phyloP scores from a whole-genome alignment of 78 protist species.

The Trichosphaerium sp. region DNA sequence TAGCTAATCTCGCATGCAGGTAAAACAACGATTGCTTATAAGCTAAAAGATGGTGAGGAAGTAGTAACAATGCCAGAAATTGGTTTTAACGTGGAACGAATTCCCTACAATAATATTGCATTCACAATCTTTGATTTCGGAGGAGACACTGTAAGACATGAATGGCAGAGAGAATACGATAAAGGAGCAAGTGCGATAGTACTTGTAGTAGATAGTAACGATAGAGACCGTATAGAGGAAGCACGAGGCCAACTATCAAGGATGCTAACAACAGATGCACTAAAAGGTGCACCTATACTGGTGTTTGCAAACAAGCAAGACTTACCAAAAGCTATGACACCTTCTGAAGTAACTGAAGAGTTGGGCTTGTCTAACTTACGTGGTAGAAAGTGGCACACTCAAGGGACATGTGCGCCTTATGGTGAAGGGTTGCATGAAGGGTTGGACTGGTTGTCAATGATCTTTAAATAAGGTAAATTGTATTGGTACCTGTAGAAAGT shows the following conservation, averaged over 20 bases:
- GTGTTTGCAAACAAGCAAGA: slow-evolving; percentile 91
- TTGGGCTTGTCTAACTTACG: slow-evolving; percentile 13
- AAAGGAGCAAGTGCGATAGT: too few species aligned
- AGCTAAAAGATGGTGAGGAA: slow-evolving; percentile 41
- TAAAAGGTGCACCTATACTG: slow-evolving; percentile 65
- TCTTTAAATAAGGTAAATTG: neutral
- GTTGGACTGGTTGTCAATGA: slow-evolving; percentile 46
- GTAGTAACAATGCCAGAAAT: slow-evolving; percentile 50
- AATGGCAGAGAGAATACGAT: too few species aligned
- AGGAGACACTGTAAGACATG: too few species aligned
- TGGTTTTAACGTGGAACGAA: slow-evolving; percentile 68
- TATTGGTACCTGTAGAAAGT: too few species aligned
- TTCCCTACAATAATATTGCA: slow-evolving; percentile 72
- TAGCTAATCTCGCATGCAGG: too few species aligned
- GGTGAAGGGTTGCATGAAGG: slow-evolving; percentile 67
- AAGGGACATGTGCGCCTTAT: slow-evolving; percentile 33
- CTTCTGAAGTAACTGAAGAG: slow-evolving; percentile 6
- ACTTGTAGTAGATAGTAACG: slow-evolving; percentile 63
- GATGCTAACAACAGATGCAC: slow-evolving; percentile 59
- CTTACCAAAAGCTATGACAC: slow-evolving; percentile 19
- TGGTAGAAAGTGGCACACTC: slow-evolving; percentile 39
- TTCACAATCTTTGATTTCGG: slow-evolving; percentile 82
- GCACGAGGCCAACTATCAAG: slow-evolving; percentile 29
- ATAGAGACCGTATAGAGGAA: slow-evolving; percentile 48
- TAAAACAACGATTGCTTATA: slow-evolving; percentile 32